Conservation (phyloP, 371 early-diverging fungal species). For the Mucor mucedo region DNA sequence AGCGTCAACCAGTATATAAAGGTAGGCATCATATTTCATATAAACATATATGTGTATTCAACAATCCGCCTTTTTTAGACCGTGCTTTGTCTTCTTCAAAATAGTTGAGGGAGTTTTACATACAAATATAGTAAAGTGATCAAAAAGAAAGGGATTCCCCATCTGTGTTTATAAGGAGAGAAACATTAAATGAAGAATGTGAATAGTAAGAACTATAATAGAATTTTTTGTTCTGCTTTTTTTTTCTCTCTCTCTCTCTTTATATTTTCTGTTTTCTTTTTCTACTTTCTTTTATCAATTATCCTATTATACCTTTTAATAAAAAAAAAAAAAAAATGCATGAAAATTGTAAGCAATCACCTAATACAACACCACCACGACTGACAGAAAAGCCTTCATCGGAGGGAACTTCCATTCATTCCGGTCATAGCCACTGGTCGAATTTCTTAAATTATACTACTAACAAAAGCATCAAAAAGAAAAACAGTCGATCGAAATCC, state of each 20-base stretch:
- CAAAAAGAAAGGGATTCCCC: conserved; percentile 8
- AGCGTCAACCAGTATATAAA: conserved; percentile 68
- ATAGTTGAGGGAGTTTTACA: not conserved
- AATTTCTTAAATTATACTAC: not conserved
- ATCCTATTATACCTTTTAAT: not conserved
- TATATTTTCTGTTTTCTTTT: not conserved
- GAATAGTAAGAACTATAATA: conserved; percentile 6
- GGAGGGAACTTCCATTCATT: not conserved
- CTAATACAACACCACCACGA: too few relatives aligned
- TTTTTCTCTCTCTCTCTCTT: conserved; percentile 1
- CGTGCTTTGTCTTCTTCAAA: conserved; percentile 11
- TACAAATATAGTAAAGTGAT: conserved; percentile 10
- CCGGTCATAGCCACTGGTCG: not conserved
- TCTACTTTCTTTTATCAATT: not conserved
- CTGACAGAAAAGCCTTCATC: not conserved
- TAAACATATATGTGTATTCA: not conserved
- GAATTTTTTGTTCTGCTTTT: not conserved
- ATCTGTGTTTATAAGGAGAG: conserved; percentile 5
- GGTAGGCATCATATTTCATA: conserved; percentile 14
- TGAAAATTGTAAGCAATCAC: not conserved
- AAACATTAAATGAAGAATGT: not conserved
- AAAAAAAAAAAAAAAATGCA: not conserved
- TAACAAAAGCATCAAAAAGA: conserved; percentile 12
- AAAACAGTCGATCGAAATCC: conserved; percentile 34
- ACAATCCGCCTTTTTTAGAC: conserved; percentile 1